phyloP scores from a whole-genome alignment of 768 basidiomycete species.

The Obba rivulosa region DNA sequence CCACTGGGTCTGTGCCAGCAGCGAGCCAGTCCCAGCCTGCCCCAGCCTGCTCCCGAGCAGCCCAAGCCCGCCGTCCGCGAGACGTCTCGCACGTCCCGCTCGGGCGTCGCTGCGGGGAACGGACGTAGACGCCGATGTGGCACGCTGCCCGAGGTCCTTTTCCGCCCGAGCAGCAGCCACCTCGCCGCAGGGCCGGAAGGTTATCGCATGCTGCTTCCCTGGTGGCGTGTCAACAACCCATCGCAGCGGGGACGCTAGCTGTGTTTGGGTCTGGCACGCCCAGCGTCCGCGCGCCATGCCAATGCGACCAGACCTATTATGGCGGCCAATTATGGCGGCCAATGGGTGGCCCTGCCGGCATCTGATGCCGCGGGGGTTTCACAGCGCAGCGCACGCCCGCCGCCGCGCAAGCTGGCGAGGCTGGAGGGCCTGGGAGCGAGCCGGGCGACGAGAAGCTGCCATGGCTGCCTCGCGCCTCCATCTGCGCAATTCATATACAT shows the following conservation, averaged over 20 bases:
- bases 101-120: too few species aligned
- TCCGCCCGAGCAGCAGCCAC: neutral
- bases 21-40: neutral
- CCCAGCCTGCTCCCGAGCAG: neutral
- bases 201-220: neutral
- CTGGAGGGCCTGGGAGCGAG: too few species aligned
- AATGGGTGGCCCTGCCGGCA: slow-evolving; percentile 11
- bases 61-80: neutral
- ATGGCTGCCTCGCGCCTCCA: too few species aligned
- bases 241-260: slow-evolving; percentile 14
- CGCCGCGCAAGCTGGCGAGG: neutral
- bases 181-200: neutral
- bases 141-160: neutral
- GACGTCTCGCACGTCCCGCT: too few species aligned
- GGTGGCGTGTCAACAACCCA: slow-evolving; percentile 2
- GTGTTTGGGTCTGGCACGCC: slow-evolving; percentile 8
- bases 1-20: too few species aligned
- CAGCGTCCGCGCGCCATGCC: neutral
- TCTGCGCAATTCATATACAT: neutral
- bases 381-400: slow-evolving; percentile 4
- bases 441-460: too few species aligned
- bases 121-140: neutral
- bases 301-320: neutral
- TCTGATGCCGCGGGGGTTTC: slow-evolving; percentile 19
- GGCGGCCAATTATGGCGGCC: neutral